phyloP scores from a whole-genome alignment of 2,329 filamentous ascomycete species.

The Raffaelea deltoideospora region DNA sequence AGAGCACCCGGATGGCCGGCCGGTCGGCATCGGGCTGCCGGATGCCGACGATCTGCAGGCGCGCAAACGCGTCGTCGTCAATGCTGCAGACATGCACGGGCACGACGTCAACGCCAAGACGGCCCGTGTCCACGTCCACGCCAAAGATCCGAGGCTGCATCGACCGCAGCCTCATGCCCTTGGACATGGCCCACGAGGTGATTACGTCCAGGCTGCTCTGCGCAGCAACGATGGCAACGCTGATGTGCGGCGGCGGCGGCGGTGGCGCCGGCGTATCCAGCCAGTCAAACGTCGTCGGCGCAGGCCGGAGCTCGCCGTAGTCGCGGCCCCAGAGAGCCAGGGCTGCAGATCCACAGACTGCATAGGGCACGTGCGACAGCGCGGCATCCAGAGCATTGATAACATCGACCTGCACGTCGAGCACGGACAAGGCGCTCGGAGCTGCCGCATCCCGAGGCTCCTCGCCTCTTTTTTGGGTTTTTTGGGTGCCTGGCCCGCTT shows the following conservation, averaged over 20 bases:
- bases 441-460: too few species aligned
- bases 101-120: conserved; percentile 14
- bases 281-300: conserved; percentile 12
- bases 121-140: conserved; percentile 12
- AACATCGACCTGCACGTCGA: conserved; percentile 19
- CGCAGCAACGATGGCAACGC: conserved; percentile 29
- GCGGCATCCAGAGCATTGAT: conserved; percentile 22
- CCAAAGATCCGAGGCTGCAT: conserved; percentile 25
- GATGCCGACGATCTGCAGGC: conserved; percentile 11
- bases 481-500: too few species aligned
- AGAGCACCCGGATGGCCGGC: conserved; percentile 13
- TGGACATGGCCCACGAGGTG: conserved; percentile 22
- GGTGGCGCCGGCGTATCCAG: too few species aligned
- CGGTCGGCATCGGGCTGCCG: neutral
- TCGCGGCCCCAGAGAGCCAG: conserved; percentile 26
- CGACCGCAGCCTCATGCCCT: conserved; percentile 16
- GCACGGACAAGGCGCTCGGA: too few species aligned
- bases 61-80: conserved; percentile 7
- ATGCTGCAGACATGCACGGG: conserved; percentile 23
- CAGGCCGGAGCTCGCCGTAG: neutral
- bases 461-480: neutral
- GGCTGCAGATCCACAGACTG: conserved; percentile 28
- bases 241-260: conserved; percentile 11
- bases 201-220: conserved; percentile 19
- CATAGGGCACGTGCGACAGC: conserved; percentile 29